Evolutionary conservation across 2,329 filamentous ascomycete species (phyloP).

Genomic region (Penicillium paneum): DNA sequence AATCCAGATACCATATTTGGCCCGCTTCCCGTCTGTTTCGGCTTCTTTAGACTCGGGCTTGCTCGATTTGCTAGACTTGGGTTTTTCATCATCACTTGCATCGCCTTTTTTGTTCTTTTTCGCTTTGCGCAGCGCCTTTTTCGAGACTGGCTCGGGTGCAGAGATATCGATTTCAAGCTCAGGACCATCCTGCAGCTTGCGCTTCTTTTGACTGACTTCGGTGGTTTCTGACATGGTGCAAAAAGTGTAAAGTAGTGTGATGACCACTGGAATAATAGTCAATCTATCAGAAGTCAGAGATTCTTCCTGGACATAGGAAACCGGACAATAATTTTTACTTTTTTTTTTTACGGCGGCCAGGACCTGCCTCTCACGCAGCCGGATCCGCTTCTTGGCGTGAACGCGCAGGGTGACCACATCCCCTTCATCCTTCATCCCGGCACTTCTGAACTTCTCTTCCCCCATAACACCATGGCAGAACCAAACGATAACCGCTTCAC

Average conservation of each 20-base stretch:
- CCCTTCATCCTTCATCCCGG: conserved; percentile 8
- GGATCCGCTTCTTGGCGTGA: conserved; percentile 21
- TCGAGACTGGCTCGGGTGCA: conserved; percentile 91
- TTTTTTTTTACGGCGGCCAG: conserved; percentile 32
- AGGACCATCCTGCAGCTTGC: conserved; percentile 57
- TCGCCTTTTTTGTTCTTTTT: conserved; percentile 60
- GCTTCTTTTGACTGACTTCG: conserved; percentile 56
- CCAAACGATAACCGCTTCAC: conserved; percentile 26
- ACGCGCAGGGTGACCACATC: conserved; percentile 15
- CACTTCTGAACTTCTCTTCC: conserved; percentile 1
- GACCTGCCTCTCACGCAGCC: conserved; percentile 24
- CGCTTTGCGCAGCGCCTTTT: conserved; percentile 82
- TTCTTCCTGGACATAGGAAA: background rate
- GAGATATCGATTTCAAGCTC: conserved; percentile 86
- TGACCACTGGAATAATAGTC: background rate
- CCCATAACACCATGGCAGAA: conserved; percentile 32
- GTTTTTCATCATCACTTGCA: conserved; percentile 29
- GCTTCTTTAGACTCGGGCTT: conserved; percentile 33
- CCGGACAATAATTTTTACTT: conserved; percentile 16
- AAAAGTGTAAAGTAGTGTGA: background rate
- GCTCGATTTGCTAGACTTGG: conserved; percentile 21
- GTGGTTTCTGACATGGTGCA: conserved; percentile 28
- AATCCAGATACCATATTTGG: conserved; percentile 87
- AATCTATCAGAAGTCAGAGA: background rate
- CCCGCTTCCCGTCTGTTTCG: conserved; percentile 51